Evolutionary conservation across 106 monocot species (phyloP).

Genomic region (Acanthochlamys bracteata): DNA sequence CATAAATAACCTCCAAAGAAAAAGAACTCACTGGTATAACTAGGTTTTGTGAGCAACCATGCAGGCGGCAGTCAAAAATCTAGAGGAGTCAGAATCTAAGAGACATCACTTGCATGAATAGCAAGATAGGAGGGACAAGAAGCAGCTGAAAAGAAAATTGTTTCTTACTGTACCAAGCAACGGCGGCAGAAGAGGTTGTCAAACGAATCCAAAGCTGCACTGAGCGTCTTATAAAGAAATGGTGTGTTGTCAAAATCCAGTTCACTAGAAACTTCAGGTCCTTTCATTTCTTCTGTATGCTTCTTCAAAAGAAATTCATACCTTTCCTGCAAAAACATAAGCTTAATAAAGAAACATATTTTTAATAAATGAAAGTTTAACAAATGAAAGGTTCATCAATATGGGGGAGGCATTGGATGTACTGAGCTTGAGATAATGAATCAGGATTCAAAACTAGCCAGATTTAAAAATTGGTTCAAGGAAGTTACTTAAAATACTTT

Average conservation of each 20-base stretch:
- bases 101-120: neutral
- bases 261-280: conserved; percentile 24
- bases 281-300: conserved; percentile 22
- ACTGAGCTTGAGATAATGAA: too few relatives aligned
- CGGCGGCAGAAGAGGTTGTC: conserved; percentile 96
- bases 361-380: too few relatives aligned
- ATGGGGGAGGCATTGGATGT: too few relatives aligned
- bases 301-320: conserved; percentile 48
- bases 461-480: neutral
- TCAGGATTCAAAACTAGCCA: too few relatives aligned
- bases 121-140: neutral
- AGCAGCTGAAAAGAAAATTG: neutral
- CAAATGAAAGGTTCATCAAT: too few relatives aligned
- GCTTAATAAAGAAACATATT: too few relatives aligned
- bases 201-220: conserved; percentile 86
- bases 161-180: conserved; percentile 56
- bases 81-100: conserved; percentile 13
- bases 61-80: conserved; percentile 91
- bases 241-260: conserved; percentile 12
- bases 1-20: conserved; percentile 8
- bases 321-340: conserved; percentile 65
- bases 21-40: conserved; percentile 58
- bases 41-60: conserved; percentile 88
- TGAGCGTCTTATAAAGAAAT: conserved; percentile 62
- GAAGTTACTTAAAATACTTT: neutral